Evolutionary conservation across 257 asterid species (phyloP).

Genomic region (Marsdenia floribunda): DNA sequence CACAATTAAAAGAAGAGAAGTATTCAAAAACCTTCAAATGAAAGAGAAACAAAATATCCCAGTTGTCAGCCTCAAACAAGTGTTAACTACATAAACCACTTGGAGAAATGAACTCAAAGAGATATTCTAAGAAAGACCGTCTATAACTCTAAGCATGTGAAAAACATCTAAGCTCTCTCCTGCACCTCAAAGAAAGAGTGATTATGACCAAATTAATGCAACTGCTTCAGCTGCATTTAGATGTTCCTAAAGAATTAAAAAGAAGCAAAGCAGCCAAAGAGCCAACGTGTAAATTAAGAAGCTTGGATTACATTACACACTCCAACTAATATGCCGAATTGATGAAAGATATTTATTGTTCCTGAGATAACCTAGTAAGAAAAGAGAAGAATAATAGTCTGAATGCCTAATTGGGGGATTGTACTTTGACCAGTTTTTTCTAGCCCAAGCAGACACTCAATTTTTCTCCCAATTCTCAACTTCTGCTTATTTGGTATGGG

Average conservation of each 20-base stretch:
- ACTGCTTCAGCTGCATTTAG: not conserved
- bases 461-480: not conserved
- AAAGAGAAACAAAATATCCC: conserved; percentile 14
- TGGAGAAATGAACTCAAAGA: not conserved
- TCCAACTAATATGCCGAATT: not conserved
- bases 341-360: not conserved
- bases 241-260: not conserved
- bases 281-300: not conserved
- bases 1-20: conserved; percentile 58
- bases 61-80: not conserved
- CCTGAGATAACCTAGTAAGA: not conserved
- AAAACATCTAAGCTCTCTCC: not conserved
- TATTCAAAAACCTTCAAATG: conserved; percentile 65
- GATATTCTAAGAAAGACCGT: not conserved
- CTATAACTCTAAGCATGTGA: conserved; percentile 1
- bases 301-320: not conserved
- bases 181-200: not conserved
- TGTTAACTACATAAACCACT: not conserved
- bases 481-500: not conserved
- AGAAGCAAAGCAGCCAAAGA: not conserved
- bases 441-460: not conserved
- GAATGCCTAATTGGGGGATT: not conserved
- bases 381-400: not conserved
- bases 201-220: not conserved
- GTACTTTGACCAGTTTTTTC: not conserved